These are phyloP conservation scores for Limnomonas spitsbergensis DNA, from an alignment of 139 green algal species.

Conservation along the genomic window DNA sequence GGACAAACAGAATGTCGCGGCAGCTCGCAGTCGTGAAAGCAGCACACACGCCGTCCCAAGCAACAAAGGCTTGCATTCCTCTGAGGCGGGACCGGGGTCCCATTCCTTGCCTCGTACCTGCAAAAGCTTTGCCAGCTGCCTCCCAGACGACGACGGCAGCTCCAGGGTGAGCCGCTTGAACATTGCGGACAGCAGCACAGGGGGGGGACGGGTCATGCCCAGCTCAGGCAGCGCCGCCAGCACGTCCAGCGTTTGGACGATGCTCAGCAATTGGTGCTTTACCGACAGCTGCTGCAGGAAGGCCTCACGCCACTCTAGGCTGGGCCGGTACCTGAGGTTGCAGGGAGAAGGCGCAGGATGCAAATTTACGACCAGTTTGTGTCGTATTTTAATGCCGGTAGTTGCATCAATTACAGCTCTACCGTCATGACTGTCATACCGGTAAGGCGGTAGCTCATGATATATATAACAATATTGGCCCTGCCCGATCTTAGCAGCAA, in stretches of 20 bases:
- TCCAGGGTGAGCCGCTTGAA: background rate
- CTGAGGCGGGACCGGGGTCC: too few relatives aligned
- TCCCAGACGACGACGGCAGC: background rate
- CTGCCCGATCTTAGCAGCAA: too few relatives aligned
- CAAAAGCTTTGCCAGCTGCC: background rate
- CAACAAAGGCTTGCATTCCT: too few relatives aligned
- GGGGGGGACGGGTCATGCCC: background rate
- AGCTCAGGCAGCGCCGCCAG: background rate
- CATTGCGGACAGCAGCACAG: background rate
- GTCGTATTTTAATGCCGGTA: too few relatives aligned
- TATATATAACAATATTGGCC: too few relatives aligned
- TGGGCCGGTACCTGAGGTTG: conserved; percentile 1
- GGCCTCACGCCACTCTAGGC: background rate
- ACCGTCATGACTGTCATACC: too few relatives aligned
- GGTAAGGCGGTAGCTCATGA: too few relatives aligned
- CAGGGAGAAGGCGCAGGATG: background rate
- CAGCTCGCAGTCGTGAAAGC: too few relatives aligned
- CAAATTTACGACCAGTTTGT: background rate
- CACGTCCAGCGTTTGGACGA: background rate
- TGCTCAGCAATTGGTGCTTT: conserved; percentile 1
- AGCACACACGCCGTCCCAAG: too few relatives aligned
- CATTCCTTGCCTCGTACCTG: too few relatives aligned
- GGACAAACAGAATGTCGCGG: too few relatives aligned
- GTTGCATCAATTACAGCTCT: too few relatives aligned
- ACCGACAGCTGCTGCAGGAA: conserved; percentile 7